A percentile compares a stretch with the other conserved stretches of the same genome.
These are phyloP conservation scores for Hanseniaspora gamundiae DNA, from an alignment of 1,139 yeast species.

Conservation along the genomic window DNA sequence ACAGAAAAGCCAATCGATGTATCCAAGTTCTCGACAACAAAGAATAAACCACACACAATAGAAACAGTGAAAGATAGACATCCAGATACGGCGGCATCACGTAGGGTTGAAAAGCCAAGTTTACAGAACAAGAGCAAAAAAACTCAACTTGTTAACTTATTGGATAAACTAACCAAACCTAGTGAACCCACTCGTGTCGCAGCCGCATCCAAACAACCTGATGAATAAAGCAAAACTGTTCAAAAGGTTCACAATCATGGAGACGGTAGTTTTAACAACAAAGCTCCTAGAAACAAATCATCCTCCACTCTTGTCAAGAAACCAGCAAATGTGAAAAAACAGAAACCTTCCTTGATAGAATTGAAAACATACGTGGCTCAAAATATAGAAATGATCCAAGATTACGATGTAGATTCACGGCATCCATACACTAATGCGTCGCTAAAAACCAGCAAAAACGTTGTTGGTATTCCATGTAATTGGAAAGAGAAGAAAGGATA, in stretches of 20 bases:
- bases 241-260: too few species aligned
- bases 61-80: neutral
- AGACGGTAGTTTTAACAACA: too few species aligned
- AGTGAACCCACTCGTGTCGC: too few species aligned
- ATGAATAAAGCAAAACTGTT: too few species aligned
- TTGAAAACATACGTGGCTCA: conserved; percentile 44
- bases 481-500: conserved; percentile 80
- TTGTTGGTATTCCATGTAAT: conserved; percentile 69
- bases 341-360: conserved; percentile 54
- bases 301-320: neutral
- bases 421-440: conserved; percentile 60
- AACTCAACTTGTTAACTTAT: neutral
- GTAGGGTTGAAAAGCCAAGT: neutral
- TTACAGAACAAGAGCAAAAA: too few species aligned
- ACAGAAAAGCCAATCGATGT: neutral
- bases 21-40: too few species aligned
- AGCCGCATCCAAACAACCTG: neutral
- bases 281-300: too few species aligned
- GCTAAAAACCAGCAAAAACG: conserved; percentile 55
- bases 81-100: too few species aligned
- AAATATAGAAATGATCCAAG: conserved; percentile 68
- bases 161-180: neutral
- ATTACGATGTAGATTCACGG: conserved; percentile 77
- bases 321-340: conserved; percentile 32
- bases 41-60: too few species aligned